Base-by-base conservation (phyloP, 2,329 filamentous ascomycete species). In the Curvularia verruculosa region DNA sequence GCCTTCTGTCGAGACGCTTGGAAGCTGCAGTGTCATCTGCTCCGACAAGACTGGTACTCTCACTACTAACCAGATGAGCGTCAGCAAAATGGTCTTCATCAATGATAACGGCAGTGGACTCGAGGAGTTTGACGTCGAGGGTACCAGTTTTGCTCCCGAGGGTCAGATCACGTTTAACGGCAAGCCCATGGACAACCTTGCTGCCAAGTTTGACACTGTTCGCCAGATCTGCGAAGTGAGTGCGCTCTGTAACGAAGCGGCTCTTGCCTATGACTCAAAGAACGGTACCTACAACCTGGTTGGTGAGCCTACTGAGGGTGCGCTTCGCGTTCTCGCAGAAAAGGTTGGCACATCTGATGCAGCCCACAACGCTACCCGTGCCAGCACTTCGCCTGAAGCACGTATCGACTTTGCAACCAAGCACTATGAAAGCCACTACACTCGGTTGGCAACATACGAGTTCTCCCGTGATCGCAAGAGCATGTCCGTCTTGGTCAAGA, bases 51-150 rank as follows among this genome's bases (percentile, higher is more conserved):
- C 95, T 5, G 96, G 95, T 67, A 99, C 95, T 47, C 81, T 99
- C 74, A 99, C 95, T 10, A 99, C 95, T 39, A 99, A 99, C 80
- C 93, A 98, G 79, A 99, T 99, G 95, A 98, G 95, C 73, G 95
- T 97, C 54, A 95, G 88, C 82, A 96, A 94, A 79, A 80, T 98
- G 54, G 90, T 96, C 46, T 91, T 93, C 74, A 83, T 99, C 66
- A 88, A 86, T 69, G 87, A 90, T 65, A 78, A 85, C 58, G 93
- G 91, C 47, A 85, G 81, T 52, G 88, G 86, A 56, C 82, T 98
- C 23, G 90, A 93, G 68, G 93, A 96, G 75, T 84, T 96, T 46
- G 89, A 95, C 59, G 89, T 99, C 28, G 89, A 96, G 75, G 95
- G 95, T 43, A 96, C 92, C 1, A 98, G 92, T 45, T 98, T 97